phyloP scores from a whole-genome alignment of 208 protist genomes.

The Borovskyia barvae region DNA sequence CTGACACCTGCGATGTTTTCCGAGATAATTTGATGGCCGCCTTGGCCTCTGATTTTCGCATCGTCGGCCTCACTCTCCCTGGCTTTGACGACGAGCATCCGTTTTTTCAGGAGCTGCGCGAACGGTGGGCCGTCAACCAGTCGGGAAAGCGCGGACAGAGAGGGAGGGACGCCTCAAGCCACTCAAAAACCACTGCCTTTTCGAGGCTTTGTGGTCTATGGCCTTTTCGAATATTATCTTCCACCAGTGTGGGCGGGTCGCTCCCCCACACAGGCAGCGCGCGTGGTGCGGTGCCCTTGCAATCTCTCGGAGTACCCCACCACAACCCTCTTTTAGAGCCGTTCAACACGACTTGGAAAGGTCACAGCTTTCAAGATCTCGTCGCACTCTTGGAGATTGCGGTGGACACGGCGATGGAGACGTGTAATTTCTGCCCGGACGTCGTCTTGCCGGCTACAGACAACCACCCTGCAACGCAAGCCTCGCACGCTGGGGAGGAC shows the following conservation, averaged over 20 bases:
- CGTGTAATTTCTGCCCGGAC: conserved; percentile 49
- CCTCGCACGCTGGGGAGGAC: background rate
- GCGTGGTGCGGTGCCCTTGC: background rate
- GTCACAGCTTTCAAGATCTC: conserved; percentile 66
- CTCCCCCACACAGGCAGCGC: background rate
- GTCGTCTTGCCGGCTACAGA: conserved; percentile 11
- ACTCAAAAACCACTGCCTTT: background rate
- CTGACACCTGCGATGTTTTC: conserved; percentile 77
- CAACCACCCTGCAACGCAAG: background rate
- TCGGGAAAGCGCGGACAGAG: background rate
- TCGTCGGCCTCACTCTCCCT: conserved; percentile 71
- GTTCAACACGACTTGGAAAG: conserved; percentile 27
- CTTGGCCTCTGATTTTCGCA: conserved; percentile 45
- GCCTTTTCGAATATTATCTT: background rate
- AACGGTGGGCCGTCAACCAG: background rate
- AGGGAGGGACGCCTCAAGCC: background rate
- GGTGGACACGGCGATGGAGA: conserved; percentile 65
- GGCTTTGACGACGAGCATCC: conserved; percentile 51
- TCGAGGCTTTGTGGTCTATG: background rate
- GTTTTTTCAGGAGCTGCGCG: conserved; percentile 30
- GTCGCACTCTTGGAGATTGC: conserved; percentile 71
- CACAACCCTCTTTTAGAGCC: conserved; percentile 7
- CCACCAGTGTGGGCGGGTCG: background rate
- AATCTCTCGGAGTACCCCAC: conserved; percentile 1
- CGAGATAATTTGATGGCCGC: conserved; percentile 60